Evolutionary conservation across 2,329 filamentous ascomycete genomes (phyloP), one percentile per base, ranked within the genome.

Genomic region (Colletotrichum sp.): DNA sequence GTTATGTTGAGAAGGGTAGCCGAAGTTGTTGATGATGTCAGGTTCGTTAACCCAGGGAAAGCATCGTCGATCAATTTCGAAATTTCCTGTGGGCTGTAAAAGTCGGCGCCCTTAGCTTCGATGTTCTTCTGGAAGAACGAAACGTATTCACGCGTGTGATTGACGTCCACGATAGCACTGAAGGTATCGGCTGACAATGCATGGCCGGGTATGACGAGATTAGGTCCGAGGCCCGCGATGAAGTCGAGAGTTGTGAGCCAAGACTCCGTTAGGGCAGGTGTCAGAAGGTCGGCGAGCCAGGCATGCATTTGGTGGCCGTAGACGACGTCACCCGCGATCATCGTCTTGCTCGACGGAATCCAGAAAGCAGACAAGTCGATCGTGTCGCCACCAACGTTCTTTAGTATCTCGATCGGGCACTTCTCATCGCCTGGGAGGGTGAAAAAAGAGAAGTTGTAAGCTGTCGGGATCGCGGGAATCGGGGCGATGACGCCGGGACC

Each of bases 231-330:
- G 16, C 39, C 64, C 8, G 52, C 8, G 18, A 77, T 30, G 16
- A 75, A 75, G 39, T 77, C 36, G 28, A 75, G 62, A 4, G 75
- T 66, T 1, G 68, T 44, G 18, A 77, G 75, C 72, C 72, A 75
- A 6, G 75, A 68, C 16, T 57, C 9, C 2, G 68, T 77, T 8
- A 77, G 59, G 10, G 62, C 72, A 1, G 75, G 75, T 1, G 75
- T 65, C 2, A 77, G 34, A 5, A 77, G 64, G 36, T 77, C 76
- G 26, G 68, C 76, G 5, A 77, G 72, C 76, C 76, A 77, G 12
- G 57, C 32, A 52, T 77, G 76, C 55, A 75, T 44, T 30, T 64
- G 24, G 36, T 66, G 76, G 34, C 72, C n/a, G 57, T 72, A 75
- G 34, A 77, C 68, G 16, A 68, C 32, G 68, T 75, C 72, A 1